Base-by-base conservation (phyloP, 2,329 filamentous ascomycete species). In the Westerdykella sp. region DNA sequence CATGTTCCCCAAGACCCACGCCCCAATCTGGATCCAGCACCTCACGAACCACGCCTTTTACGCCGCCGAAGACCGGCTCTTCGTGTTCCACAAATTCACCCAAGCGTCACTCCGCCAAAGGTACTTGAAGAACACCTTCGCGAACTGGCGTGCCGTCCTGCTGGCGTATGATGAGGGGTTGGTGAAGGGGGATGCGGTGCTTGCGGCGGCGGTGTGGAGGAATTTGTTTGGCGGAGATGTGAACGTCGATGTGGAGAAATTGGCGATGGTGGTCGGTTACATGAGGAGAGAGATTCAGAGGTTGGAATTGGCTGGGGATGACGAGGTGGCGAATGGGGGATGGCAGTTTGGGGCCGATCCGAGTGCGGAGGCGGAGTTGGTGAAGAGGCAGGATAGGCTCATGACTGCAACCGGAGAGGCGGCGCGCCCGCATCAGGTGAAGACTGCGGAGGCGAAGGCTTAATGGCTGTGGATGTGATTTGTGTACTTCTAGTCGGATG, bases 21-120 rank as follows among this genome's bases (percentile, higher is more conserved):
- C 85, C 54, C 77, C 80, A 47, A 78, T 80, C 44, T 95, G 89
- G 82, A 87, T 94, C 67, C 85, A 89, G 60, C 87, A 95, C 70
- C 77, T 98, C 50, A 80, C 93, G 37, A 90, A 98, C 70, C 89
- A 97, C 68, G 96, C 94, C 75, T 97, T 91, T 74, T 87, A 87
- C 72, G 83, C 86, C 58, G 86, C 85, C 58, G 87, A 95, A 72
- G 83, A 85, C 66, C 79, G 82, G 60, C 91, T 95, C 80, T 85
- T 86, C 48, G 74, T 85, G 49, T 79, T 83, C 63, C 91, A 95
- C 74, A 83, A 83, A 62, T 72, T 83, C 51, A 66, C 70, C 5
- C 72, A 76, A 34, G 69, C 74, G 9, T 68, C 70, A 0, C 71
- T 81, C 15, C 72, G 80, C 39, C 80, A 80, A 54, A 75, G 75